Evolutionary conservation across 108 stramenopile species (phyloP), one percentile per base, ranked within the genome.

Genomic region (Parietichytrium sp.): DNA sequence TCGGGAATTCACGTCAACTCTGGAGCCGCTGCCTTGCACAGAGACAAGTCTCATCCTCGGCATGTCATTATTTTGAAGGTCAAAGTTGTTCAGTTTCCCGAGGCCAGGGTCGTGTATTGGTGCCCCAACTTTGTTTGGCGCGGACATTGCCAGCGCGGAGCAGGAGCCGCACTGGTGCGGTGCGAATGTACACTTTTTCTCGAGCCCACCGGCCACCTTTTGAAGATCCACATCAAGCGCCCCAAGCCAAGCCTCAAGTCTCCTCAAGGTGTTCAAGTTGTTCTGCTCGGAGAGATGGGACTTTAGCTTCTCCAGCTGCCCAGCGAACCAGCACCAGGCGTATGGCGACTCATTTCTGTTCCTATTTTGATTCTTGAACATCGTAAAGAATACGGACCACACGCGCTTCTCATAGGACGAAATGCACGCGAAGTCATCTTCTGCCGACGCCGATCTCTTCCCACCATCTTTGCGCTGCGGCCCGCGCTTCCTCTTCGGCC

Each of bases 301-400:
- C 61, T 72, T 72, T n/a, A 72, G 61, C 20, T 72, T 72, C 20
- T 72, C 61, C n/a, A 72, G 61, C 61, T 72, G 61, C 23, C 61
- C 45, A 6, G 33, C 61, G 42, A 72, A 72, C 61, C 61, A 72
- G 42, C 61, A 72, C 61, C 61, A 72, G 0, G 61, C 61, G 38
- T 42, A 72, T 16, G 20, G 38, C 8, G 61, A 33, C 10, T 72
- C 61, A 25, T 33, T 45, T 33, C 61, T 33, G 1, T 12, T 72
- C 16, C 61, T 10, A 27, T 72, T 72, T 45, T 72, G 61, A 72
- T 72, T 72, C 20, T 72, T 72, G 3, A 72, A 72, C 61, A 72
- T 72, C 38, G 61, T 72, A 20, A 72, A 72, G 61, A 72, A 72
- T 33, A 72, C 61, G 8, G 61, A 72, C 61, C 61, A 72, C 38